Percentiles rank a stretch among this genome's conserved stretches.
Conservation (phyloP, 495 filamentous ascomycete genomes). For the Sabuloglossum arenarium region DNA sequence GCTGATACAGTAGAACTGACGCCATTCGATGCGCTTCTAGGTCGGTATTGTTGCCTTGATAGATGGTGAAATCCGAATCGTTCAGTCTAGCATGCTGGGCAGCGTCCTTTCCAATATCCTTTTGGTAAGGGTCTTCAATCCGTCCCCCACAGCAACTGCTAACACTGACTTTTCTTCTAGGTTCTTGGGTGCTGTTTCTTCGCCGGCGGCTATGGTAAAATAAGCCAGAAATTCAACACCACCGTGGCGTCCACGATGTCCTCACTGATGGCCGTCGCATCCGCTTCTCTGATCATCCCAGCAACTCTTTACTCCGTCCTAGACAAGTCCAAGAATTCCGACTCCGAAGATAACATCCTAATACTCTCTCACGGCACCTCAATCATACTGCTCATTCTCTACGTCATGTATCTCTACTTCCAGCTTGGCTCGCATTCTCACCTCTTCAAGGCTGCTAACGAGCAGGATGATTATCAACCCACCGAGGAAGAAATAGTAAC, state of each 20-base stretch:
- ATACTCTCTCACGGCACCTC: conserved; percentile 77
- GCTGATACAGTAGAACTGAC: too few relatives aligned
- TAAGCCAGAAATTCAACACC: conserved; percentile 60
- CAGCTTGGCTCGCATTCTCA: conserved; percentile 64
- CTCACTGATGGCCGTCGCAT: conserved; percentile 82
- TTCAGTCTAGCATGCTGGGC: conserved; percentile 94
- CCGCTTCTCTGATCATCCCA: conserved; percentile 82
- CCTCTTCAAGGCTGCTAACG: conserved; percentile 51
- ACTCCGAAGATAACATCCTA: conserved; percentile 39
- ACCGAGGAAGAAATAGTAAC: conserved; percentile 17
- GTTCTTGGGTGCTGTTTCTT: conserved; percentile 93
- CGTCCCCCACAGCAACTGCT: not conserved
- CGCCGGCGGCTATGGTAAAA: conserved; percentile 51
- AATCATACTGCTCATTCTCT: conserved; percentile 72
- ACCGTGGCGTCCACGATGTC: conserved; percentile 92
- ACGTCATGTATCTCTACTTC: conserved; percentile 80
- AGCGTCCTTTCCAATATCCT: conserved; percentile 92
- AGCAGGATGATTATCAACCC: conserved; percentile 13
- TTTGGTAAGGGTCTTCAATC: conserved; percentile 25
- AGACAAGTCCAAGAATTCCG: conserved; percentile 12
- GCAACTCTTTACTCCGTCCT: conserved; percentile 52
- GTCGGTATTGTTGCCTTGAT: conserved; percentile 84
- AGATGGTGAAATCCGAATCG: conserved; percentile 76
- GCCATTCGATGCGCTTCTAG: conserved; percentile 21
- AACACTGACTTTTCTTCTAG: conserved; percentile 4